Evolutionary conservation across 768 basidiomycete species (phyloP).

Genomic region (Amanita molliuscula): DNA sequence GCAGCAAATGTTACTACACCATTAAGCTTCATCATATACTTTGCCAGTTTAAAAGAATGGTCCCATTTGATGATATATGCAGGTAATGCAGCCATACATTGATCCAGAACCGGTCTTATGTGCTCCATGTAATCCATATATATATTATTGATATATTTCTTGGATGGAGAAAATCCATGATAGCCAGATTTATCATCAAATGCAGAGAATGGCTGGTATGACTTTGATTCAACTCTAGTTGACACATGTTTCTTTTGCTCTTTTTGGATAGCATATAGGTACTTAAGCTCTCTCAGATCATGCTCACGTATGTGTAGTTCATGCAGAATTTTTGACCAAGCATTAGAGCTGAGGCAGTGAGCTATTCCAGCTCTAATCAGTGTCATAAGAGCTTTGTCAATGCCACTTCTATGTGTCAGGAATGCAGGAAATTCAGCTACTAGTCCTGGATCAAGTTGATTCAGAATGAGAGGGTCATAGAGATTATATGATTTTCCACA

Average conservation of each 20-base stretch:
- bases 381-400: conserved; percentile 12
- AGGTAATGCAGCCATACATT: too few relatives aligned
- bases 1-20: conserved; percentile 5
- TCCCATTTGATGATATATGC: too few relatives aligned
- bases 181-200: conserved; percentile 7
- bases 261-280: conserved; percentile 3
- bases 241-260: not conserved
- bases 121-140: conserved; percentile 12
- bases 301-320: conserved; percentile 10
- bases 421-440: conserved; percentile 10
- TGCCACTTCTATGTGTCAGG: conserved; percentile 10
- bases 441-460: conserved; percentile 6
- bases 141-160: conserved; percentile 6
- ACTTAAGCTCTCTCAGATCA: conserved; percentile 10
- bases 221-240: not conserved
- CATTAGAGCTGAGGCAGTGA: conserved; percentile 6
- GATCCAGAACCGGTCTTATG: conserved; percentile 8
- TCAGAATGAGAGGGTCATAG: conserved; percentile 9
- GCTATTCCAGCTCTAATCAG: conserved; percentile 10
- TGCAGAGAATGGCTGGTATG: conserved; percentile 7
- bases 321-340: conserved; percentile 9
- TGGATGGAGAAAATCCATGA: conserved; percentile 8
- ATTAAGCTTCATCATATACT: conserved; percentile 9
- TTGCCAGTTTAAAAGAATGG: too few relatives aligned
- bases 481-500: conserved; percentile 11